Conservation (phyloP, 306 rosid species). For the Rubus parviflorus region DNA sequence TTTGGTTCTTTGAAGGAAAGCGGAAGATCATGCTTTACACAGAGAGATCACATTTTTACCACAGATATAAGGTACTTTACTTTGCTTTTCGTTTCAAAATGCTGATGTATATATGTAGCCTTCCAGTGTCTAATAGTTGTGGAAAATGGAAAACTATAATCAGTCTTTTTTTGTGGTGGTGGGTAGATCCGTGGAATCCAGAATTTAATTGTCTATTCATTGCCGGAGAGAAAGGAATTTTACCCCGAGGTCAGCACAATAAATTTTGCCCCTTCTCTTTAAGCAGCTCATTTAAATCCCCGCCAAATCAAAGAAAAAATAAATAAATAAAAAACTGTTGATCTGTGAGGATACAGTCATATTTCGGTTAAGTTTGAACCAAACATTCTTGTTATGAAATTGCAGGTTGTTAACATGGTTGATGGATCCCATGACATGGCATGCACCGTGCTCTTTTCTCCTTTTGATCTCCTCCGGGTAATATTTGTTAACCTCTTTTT, state of each 20-base stretch:
- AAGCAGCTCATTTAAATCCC: not conserved
- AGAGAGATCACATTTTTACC: slow-evolving; percentile 89
- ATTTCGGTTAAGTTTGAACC: slow-evolving; percentile 4
- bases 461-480: slow-evolving; percentile 74
- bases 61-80: slow-evolving; percentile 75
- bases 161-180: slow-evolving; percentile 19
- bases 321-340: not conserved
- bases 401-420: slow-evolving; percentile 81
- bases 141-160: not conserved
- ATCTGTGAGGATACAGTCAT: not conserved
- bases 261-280: not conserved
- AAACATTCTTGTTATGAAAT: not conserved
- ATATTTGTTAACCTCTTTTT: slow-evolving; percentile 10
- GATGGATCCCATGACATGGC: slow-evolving; percentile 56
- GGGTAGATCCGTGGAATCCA: slow-evolving; percentile 80
- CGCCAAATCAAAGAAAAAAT: not conserved
- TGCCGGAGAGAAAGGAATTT: slow-evolving; percentile 87
- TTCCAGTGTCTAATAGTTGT: not conserved
- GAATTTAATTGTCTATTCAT: slow-evolving; percentile 72
- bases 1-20: slow-evolving; percentile 75
- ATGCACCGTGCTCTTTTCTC: slow-evolving; percentile 75
- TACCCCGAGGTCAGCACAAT: slow-evolving; percentile 77
- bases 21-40: slow-evolving; percentile 88
- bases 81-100: not conserved
- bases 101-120: not conserved